phyloP scores from a whole-genome alignment of 306 rosid species.

The Canavalia ensiformis region DNA sequence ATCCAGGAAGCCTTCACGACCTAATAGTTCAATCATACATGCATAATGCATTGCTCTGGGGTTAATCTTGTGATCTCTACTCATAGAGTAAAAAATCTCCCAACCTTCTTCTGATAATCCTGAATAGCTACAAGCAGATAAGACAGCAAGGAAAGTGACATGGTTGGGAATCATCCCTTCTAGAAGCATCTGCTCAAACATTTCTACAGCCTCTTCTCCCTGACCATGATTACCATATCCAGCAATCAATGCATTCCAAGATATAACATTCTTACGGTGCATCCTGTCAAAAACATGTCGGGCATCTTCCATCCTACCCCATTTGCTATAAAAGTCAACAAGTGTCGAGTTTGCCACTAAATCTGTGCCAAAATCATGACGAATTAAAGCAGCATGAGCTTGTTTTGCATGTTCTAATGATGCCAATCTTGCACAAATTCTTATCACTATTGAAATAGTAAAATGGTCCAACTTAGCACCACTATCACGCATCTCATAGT shows the following conservation, averaged over 20 bases:
- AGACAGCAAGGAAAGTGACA: constrained; percentile 84
- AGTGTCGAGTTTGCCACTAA: constrained; percentile 82
- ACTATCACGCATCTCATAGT: constrained; percentile 71
- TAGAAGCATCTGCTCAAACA: constrained; percentile 82
- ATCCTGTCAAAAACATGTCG: constrained; percentile 77
- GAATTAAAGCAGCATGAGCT: constrained; percentile 88
- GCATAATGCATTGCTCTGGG: constrained; percentile 99
- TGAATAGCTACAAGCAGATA: constrained; percentile 88
- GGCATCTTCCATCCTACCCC: constrained; percentile 92
- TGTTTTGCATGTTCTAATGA: constrained; percentile 82
- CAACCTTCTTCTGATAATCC: constrained; percentile 81
- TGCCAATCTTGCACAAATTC: constrained; percentile 87
- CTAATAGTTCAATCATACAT: constrained; percentile 88
- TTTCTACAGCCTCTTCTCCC: constrained; percentile 75
- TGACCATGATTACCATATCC: constrained; percentile 89
- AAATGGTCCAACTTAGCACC: constrained; percentile 81
- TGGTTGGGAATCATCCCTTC: constrained; percentile 78
- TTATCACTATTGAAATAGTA: constrained; percentile 76
- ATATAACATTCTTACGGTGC: constrained; percentile 72
- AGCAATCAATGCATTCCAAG: constrained; percentile 91
- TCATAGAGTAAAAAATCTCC: constrained; percentile 81
- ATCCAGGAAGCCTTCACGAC: constrained; percentile 77
- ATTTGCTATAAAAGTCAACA: constrained; percentile 91
- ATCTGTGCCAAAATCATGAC: constrained; percentile 79
- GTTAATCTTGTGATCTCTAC: constrained; percentile 70